A percentile compares a stretch with the other conserved stretches of the same genome.
Evolutionary conservation across 2,329 filamentous ascomycete species (phyloP).

Genomic region (Phialophora macrospora): DNA sequence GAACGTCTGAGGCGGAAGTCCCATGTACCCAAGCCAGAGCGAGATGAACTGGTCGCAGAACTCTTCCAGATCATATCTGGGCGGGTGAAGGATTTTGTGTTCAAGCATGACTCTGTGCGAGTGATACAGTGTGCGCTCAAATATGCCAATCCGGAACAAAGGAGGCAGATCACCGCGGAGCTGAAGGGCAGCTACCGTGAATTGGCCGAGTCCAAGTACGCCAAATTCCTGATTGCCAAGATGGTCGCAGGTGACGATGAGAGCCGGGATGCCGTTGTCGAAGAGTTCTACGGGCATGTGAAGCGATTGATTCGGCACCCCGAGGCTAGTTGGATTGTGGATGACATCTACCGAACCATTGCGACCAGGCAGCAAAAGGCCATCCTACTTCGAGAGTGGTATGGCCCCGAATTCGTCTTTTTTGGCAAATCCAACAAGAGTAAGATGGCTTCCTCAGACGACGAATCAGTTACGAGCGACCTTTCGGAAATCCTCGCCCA

Average conservation of each 20-base stretch:
- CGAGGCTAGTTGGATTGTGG: conserved; percentile 95
- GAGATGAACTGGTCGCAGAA: conserved; percentile 83
- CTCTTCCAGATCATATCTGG: conserved; percentile 91
- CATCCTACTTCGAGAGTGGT: conserved; percentile 88
- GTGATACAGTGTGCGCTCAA: conserved; percentile 97
- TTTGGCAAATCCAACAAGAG: conserved; percentile 64
- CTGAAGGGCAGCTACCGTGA: conserved; percentile 82
- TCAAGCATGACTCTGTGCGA: conserved; percentile 97
- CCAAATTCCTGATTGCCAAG: conserved; percentile 96
- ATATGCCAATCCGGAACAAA: conserved; percentile 84
- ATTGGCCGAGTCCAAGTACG: conserved; percentile 92
- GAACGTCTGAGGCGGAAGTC: conserved; percentile 91
- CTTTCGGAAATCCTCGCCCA: conserved; percentile 74
- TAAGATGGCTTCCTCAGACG: neutral
- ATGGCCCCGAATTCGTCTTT: conserved; percentile 88
- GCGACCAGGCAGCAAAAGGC: conserved; percentile 87
- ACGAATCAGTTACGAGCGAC: conserved; percentile 58
- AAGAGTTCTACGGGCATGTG: conserved; percentile 93
- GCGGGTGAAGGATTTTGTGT: conserved; percentile 89
- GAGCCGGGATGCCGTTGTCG: conserved; percentile 84
- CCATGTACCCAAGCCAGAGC: conserved; percentile 86
- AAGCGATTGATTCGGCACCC: conserved; percentile 93
- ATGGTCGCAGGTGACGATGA: conserved; percentile 92
- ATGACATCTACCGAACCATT: conserved; percentile 91
- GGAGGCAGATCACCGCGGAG: conserved; percentile 83